Evolutionary conservation across 2,329 filamentous ascomycete species (phyloP), one percentile per base, ranked within the genome.

Genomic region (Diaporthe sp.): DNA sequence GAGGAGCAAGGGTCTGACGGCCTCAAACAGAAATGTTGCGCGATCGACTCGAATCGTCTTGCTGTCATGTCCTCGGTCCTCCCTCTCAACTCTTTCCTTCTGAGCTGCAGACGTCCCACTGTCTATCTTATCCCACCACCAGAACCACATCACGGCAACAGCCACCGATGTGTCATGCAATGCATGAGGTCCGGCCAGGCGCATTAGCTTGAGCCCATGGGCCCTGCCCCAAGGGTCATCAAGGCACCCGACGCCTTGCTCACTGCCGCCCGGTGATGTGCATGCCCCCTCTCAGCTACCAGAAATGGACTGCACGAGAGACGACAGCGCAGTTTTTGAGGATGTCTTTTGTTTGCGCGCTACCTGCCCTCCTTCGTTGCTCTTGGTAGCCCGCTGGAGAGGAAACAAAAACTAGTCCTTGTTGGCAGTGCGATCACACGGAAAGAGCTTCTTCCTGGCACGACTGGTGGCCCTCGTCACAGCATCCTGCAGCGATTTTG

Each of bases 361-460:
- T 85, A 86, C 15, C 44, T 84, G 92, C 93, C 93, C 91, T 92
- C 90, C 90, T 84, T 82, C 81, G 79, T 81, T 79, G 81, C 79
- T 71, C 79, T 71, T 42, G 30, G 68, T 76, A 78, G 79, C 80
- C 76, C 78, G 81, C 80, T 80, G 91, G 91, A 92, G 93, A 92
- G 94, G 93, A 96, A 93, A 87, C 93, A 97, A 98, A 98, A 95
- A 97, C 94, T 86, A 92, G 93, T 97, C 94, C 92, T 88, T 83
- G 93, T 94, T 92, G 94, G 92, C 91, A 92, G 90, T 94, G 94
- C 93, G 89, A 87, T 82, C 94, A 92, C 81, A 95, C 92, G 88
- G 94, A 96, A 91, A 93, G 90, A 91, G 85, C 79, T 84, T 79
- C 77, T 27, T 76, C 74, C 79, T 78, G 79, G 73, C 79, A 35